phyloP scores from a whole-genome alignment of 1,284 basidiomycete species.

The Naganishia liquefaciens region DNA sequence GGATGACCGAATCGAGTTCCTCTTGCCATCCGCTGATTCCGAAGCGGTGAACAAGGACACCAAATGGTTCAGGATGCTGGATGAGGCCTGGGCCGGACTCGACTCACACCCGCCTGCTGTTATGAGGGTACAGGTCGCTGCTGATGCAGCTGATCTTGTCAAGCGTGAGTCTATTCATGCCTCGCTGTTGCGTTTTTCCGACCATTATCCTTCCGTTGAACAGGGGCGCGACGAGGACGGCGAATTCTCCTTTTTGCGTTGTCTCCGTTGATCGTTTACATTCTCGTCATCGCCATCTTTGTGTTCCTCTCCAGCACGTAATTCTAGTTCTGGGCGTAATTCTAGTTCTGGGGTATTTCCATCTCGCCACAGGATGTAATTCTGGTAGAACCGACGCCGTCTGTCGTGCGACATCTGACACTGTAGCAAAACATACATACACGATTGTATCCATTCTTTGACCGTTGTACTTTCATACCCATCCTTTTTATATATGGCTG shows the following conservation, averaged over 20 bases:
- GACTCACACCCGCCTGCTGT: constrained; percentile 20
- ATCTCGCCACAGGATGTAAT: neutral
- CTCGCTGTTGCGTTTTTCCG: neutral
- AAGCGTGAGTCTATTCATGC: constrained; percentile 11
- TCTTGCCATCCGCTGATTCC: constrained; percentile 15
- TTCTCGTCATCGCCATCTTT: constrained; percentile 21
- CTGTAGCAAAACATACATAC: constrained; percentile 23
- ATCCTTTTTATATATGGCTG: no score
- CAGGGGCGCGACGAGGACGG: constrained; percentile 18
- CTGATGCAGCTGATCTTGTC: constrained; percentile 9
- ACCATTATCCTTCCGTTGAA: no score
- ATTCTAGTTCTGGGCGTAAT: neutral
- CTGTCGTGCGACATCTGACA: no score
- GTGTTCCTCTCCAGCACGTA: constrained; percentile 3
- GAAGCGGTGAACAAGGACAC: constrained; percentile 27
- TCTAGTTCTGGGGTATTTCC: neutral
- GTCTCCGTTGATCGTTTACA: constrained; percentile 14
- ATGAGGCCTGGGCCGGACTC: constrained; percentile 21
- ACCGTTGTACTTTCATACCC: constrained; percentile 19
- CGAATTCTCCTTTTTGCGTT: constrained; percentile 20
- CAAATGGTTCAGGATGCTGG: constrained; percentile 25
- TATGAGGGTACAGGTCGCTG: constrained; percentile 14
- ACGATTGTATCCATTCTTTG: constrained; percentile 15
- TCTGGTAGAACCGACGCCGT: neutral
- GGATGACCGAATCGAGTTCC: constrained; percentile 21